These are phyloP conservation scores for Fusarium guadeloupense DNA, from an alignment of 2,329 filamentous ascomycete species.

Conservation along the genomic window DNA sequence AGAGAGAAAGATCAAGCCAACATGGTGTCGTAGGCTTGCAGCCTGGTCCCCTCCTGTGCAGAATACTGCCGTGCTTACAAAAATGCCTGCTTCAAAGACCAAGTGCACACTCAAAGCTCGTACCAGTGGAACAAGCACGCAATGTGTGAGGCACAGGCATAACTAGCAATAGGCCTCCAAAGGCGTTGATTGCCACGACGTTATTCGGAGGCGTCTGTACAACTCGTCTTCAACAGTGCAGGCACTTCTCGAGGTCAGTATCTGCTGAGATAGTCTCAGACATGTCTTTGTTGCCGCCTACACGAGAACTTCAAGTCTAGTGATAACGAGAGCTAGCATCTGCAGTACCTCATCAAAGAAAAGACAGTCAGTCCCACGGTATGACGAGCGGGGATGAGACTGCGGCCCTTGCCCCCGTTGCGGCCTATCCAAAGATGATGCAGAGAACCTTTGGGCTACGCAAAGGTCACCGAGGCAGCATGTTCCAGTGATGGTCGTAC, in stretches of 20 bases:
- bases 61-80: slow-evolving; percentile 3
- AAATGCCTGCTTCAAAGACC: slow-evolving; percentile 1
- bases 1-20: neutral
- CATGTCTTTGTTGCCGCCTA: slow-evolving; percentile 17
- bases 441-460: slow-evolving; percentile 33
- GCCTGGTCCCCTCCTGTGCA: neutral
- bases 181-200: slow-evolving; percentile 12
- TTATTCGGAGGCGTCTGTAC: slow-evolving; percentile 15
- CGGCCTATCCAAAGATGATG: slow-evolving; percentile 37
- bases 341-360: slow-evolving; percentile 18
- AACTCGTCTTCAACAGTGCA: slow-evolving; percentile 4
- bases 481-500: slow-evolving; percentile 20
- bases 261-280: slow-evolving; percentile 25
- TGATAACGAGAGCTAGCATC: neutral
- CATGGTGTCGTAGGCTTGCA: neutral
- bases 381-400: slow-evolving; percentile 21
- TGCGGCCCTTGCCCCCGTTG: slow-evolving; percentile 22
- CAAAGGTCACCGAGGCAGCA: slow-evolving; percentile 17
- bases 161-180: slow-evolving; percentile 27
- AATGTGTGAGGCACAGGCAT: slow-evolving; percentile 25
- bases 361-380: slow-evolving; percentile 21
- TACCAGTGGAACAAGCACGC: slow-evolving; percentile 30
- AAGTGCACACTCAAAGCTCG: slow-evolving; percentile 20
- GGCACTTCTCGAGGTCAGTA: neutral
- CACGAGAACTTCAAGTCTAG: slow-evolving; percentile 2